Evolutionary conservation across 176 grass and related monocot species (phyloP).

Genomic region (Avena atlantica): DNA sequence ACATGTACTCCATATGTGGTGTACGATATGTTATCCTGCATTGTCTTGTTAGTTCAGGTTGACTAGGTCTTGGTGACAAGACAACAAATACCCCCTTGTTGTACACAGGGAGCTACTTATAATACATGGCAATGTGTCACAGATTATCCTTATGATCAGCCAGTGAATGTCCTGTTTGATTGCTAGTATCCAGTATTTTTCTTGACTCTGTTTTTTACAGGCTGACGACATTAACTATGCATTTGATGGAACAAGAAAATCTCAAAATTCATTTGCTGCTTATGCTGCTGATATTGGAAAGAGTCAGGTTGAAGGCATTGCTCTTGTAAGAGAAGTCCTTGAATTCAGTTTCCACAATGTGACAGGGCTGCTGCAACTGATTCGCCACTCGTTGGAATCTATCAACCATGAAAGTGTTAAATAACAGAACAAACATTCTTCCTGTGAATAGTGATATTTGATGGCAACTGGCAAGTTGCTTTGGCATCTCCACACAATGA

Average conservation of each 20-base stretch:
- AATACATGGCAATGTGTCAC: not conserved
- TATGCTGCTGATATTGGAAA: constrained; percentile 59
- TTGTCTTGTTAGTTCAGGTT: constrained; percentile 2
- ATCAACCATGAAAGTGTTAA: constrained; percentile 67
- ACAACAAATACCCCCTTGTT: not conserved
- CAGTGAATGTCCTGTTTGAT: constrained; percentile 32
- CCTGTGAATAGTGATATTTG: constrained; percentile 39
- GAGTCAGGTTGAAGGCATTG: constrained; percentile 48
- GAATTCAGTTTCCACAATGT: constrained; percentile 95
- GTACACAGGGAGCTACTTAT: constrained; percentile 5
- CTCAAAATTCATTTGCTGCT: constrained; percentile 62
- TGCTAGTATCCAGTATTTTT: constrained; percentile 12
- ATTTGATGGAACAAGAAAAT: constrained; percentile 92
- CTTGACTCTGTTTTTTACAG: constrained; percentile 54
- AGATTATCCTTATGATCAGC: constrained; percentile 13
- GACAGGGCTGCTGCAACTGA: constrained; percentile 68
- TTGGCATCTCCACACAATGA: constrained; percentile 30
- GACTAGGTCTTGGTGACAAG: not conserved
- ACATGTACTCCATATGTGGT: no score
- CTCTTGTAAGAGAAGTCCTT: constrained; percentile 74
- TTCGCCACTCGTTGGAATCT: constrained; percentile 78
- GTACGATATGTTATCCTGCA: no score
- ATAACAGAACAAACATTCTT: constrained; percentile 19
- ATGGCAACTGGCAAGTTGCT: constrained; percentile 35
- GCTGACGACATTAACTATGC: constrained; percentile 77